phyloP scores from a whole-genome alignment of 495 filamentous ascomycete genomes.

The Aeminium ludgeri region DNA sequence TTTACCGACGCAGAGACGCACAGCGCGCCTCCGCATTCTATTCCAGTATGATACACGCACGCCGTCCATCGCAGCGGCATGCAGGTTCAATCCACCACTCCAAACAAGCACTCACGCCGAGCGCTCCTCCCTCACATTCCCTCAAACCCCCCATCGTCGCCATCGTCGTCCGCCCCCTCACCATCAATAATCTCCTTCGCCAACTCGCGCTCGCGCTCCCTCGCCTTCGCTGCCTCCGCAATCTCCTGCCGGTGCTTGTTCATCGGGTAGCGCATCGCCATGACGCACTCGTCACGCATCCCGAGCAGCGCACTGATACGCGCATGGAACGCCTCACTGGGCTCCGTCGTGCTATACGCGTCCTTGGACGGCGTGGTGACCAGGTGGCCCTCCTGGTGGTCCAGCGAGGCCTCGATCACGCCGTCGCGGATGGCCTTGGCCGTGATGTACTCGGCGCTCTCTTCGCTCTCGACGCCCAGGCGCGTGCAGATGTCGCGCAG shows the following conservation, averaged over 20 bases:
- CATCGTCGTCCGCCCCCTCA: slow-evolving; percentile 92
- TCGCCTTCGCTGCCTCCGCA: slow-evolving; percentile 93
- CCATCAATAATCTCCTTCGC: slow-evolving; percentile 99
- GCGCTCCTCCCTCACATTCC: slow-evolving; percentile 71
- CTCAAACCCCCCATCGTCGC: slow-evolving; percentile 80
- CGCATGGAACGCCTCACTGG: slow-evolving; percentile 91
- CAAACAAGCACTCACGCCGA: no score
- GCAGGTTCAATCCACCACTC: no score
- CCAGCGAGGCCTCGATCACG: slow-evolving; percentile 88
- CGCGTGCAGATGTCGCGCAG: slow-evolving; percentile 93
- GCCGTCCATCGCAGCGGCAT: no score
- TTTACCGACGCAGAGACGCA: no score
- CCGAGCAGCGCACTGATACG: slow-evolving; percentile 79
- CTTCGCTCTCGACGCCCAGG: slow-evolving; percentile 77
- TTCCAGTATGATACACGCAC: no score
- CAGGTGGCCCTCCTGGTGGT: slow-evolving; percentile 92
- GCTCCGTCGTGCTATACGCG: slow-evolving; percentile 89
- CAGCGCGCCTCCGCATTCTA: no score
- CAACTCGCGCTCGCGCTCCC: slow-evolving; percentile 87
- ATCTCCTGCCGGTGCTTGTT: slow-evolving; percentile 95
- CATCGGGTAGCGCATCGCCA: slow-evolving; percentile 99
- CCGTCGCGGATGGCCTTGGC: slow-evolving; percentile 96
- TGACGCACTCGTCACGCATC: slow-evolving; percentile 93
- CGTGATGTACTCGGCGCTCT: slow-evolving; percentile 96
- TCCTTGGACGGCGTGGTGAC: slow-evolving; percentile 93